phyloP scores from a whole-genome alignment of 495 filamentous ascomycete genomes.

The Daldinia grandis region DNA sequence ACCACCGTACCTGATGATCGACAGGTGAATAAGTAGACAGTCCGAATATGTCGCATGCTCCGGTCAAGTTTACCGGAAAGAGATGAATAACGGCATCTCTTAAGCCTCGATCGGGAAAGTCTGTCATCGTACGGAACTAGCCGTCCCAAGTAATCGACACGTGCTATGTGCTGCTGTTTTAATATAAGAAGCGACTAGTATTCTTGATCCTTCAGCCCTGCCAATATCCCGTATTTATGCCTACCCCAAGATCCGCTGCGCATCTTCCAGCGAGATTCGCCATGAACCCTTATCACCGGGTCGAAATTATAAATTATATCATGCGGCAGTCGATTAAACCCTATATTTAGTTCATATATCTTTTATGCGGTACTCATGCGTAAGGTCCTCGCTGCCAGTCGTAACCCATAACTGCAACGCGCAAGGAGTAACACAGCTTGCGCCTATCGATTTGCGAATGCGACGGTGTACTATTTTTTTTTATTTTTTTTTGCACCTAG shows the following conservation, averaged over 20 bases:
- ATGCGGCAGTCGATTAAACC: not conserved
- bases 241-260: conserved; percentile 7
- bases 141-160: conserved; percentile 32
- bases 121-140: conserved; percentile 20
- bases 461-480: conserved; percentile 15
- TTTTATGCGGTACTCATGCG: not conserved
- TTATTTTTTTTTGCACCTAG: conserved; percentile 14
- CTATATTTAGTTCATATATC: not conserved
- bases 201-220: conserved; percentile 33
- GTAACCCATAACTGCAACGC: not conserved
- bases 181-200: not conserved
- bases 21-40: conserved; percentile 26
- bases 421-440: not conserved
- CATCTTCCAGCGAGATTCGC: not conserved
- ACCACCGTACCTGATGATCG: conserved; percentile 34
- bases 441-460: conserved; percentile 8
- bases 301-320: not conserved
- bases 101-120: conserved; percentile 32
- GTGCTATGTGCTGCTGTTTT: conserved; percentile 14
- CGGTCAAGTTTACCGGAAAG: conserved; percentile 29
- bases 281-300: not conserved
- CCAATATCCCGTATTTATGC: conserved; percentile 15
- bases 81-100: conserved; percentile 18
- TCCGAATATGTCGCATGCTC: conserved; percentile 37
- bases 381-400: not conserved